Base-by-base conservation (phyloP, 1,284 basidiomycete species). In the Albatrellus sp. region DNA sequence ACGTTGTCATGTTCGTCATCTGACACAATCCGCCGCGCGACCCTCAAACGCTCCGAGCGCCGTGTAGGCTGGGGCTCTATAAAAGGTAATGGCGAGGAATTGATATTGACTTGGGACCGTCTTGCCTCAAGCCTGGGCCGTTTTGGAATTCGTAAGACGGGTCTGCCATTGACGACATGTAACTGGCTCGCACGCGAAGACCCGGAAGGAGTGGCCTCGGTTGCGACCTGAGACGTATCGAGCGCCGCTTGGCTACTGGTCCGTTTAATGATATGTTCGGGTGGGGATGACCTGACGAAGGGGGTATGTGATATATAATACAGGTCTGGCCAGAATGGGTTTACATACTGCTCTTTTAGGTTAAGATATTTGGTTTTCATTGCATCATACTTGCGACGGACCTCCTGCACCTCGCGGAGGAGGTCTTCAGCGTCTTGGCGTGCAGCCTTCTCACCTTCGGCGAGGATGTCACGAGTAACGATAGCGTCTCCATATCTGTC, bases 401-500 rank as follows among this genome's bases (percentile, higher is more conserved):
- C 50, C n/a, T 55, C 51, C 8, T 49, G 49, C 13, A 50, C 38
- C 28, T 65, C 58, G 30, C 50, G 46, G 40, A 52, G 55, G 31
- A 64, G 53, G 3, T 50, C 51, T 45, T 55, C 52, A 14, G 54
- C 57, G 43, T 57, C 56, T 30, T 51, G 49, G 14, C 60, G 48
- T 40, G 61, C 58, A n/a, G 55, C 46, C 19, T 52, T 54, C 50
- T 70, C 70, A 20, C 61, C 62, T 42, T 60, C 51, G 2, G 53
- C 55, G 44, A 66, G 62, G 0, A 48, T 58, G 4, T 50, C 44
- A 12, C 62, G 53, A 1, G 55, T 56, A 16, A 52, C 50, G 37
- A 65, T 64, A 42, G 60, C 56, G 4, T 58, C 50, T 41, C 69
- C 64, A 51, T 64, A 67, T 16, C 64, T 60, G 20, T 60, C 58